These are phyloP conservation scores for Immersiella caudata DNA, from an alignment of 495 filamentous ascomycete genomes.

Conservation along the genomic window DNA sequence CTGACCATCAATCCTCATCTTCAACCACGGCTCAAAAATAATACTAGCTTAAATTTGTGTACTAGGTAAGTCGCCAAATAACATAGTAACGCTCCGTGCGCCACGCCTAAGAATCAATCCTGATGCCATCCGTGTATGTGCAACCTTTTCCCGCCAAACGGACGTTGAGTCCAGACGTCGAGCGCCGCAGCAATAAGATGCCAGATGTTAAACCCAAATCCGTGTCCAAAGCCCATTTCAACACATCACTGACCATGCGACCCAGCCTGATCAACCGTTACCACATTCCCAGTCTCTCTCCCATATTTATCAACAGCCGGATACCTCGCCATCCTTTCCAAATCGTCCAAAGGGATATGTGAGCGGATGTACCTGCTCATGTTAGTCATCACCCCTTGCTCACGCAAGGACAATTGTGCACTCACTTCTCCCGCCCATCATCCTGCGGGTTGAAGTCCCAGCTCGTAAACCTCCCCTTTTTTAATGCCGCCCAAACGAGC, in stretches of 20 bases:
- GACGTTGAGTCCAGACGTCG: neutral
- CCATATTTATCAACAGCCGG: constrained; percentile 66
- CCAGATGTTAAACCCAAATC: neutral
- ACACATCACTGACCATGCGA: constrained; percentile 45
- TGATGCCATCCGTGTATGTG: neutral
- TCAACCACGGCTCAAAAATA: neutral
- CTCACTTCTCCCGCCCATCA: constrained; percentile 72
- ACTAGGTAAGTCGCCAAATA: neutral
- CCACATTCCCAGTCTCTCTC: constrained; percentile 43
- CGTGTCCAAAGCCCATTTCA: neutral
- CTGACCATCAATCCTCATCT: neutral
- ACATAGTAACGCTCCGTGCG: constrained; percentile 5
- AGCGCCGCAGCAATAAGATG: neutral
- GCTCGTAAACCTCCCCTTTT: constrained; percentile 64
- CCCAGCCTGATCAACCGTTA: constrained; percentile 49
- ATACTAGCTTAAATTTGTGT: neutral
- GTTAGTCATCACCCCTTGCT: constrained; percentile 2
- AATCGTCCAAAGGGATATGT: constrained; percentile 67
- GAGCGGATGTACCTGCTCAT: constrained; percentile 63
- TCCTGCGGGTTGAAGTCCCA: constrained; percentile 81
- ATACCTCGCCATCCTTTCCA: constrained; percentile 66
- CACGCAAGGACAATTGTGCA: constrained; percentile 9
- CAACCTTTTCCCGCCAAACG: neutral
- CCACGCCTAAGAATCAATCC: neutral
- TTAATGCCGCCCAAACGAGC: constrained; percentile 74